Percentiles rank a stretch among this genome's conserved stretches.
Evolutionary conservation across 2,329 filamentous ascomycete species (phyloP).

Genomic region (Colletotrichum agaves): DNA sequence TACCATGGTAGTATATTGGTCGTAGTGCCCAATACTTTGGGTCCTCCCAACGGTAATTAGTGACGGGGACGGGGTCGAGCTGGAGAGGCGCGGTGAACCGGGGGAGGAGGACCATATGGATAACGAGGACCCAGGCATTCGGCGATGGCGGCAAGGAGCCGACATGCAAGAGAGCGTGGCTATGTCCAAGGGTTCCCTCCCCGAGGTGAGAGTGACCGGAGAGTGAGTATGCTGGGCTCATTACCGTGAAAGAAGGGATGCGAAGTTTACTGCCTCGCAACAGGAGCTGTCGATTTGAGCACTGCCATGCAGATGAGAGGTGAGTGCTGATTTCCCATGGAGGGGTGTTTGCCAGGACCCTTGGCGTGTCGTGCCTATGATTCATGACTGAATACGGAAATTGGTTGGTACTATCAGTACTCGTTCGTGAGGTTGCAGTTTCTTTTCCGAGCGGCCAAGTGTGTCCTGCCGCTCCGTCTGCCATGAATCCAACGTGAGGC

Average conservation of each 20-base stretch:
- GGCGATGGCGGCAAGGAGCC: conserved; percentile 30
- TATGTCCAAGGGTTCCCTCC: conserved; percentile 31
- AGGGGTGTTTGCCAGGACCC: neutral
- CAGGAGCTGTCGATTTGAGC: conserved; percentile 10
- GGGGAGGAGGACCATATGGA: neutral
- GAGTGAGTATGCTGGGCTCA: neutral
- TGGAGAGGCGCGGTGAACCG: conserved; percentile 14
- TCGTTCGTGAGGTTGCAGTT: neutral
- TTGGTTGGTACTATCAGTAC: neutral
- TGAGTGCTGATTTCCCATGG: neutral
- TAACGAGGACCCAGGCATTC: conserved; percentile 31
- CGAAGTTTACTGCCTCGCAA: neutral
- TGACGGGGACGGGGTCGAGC: conserved; percentile 16
- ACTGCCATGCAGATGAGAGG: conserved; percentile 9
- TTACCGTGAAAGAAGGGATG: neutral
- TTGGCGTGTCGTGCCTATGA: neutral
- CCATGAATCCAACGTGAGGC: conserved; percentile 1
- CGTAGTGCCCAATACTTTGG: conserved; percentile 19
- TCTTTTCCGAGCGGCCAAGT: neutral
- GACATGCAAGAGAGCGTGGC: conserved; percentile 33
- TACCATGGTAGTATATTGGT: no score
- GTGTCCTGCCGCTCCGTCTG: neutral
- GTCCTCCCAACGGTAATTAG: conserved; percentile 1
- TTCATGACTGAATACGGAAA: neutral
- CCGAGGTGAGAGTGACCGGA: conserved; percentile 4